These are phyloP conservation scores for Oldenlandia corymbosa DNA, from an alignment of 257 asterid genomes.

Conservation along the genomic window DNA sequence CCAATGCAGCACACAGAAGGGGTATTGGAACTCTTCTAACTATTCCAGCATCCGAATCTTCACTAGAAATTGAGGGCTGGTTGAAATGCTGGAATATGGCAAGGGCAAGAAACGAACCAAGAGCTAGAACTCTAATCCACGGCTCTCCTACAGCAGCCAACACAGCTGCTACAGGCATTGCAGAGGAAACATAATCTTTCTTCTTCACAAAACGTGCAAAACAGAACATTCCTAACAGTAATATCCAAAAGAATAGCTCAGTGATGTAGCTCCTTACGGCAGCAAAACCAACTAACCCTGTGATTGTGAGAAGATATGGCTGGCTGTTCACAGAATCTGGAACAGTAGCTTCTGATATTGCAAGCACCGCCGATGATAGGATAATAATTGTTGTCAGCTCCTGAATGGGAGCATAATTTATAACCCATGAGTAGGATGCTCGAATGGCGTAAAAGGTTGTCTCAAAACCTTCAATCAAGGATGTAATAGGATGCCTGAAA, in stretches of 20 bases:
- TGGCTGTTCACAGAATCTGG: slow-evolving; percentile 79
- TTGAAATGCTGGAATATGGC: slow-evolving; percentile 47
- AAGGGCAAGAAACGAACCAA: slow-evolving; percentile 52
- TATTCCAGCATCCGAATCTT: slow-evolving; percentile 20
- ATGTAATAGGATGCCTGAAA: slow-evolving; percentile 61
- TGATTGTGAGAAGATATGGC: slow-evolving; percentile 60
- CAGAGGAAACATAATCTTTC: slow-evolving; percentile 72
- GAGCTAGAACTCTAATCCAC: slow-evolving; percentile 63
- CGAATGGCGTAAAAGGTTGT: slow-evolving; percentile 48
- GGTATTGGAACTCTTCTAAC: slow-evolving; percentile 60
- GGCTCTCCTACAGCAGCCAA: slow-evolving; percentile 89
- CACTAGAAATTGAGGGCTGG: slow-evolving; percentile 23
- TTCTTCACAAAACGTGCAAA: slow-evolving; percentile 52
- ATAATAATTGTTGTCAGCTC: slow-evolving; percentile 63
- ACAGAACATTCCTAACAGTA: slow-evolving; percentile 58
- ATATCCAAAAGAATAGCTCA: slow-evolving; percentile 72
- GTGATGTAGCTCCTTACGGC: slow-evolving; percentile 73
- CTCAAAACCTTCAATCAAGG: slow-evolving; percentile 48
- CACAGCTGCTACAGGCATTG: slow-evolving; percentile 72
- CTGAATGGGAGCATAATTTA: slow-evolving; percentile 72
- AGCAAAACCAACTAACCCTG: slow-evolving; percentile 67
- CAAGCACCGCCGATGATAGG: slow-evolving; percentile 56
- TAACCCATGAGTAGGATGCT: slow-evolving; percentile 65
- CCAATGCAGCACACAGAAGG: slow-evolving; percentile 65
- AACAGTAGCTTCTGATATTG: slow-evolving; percentile 65